These are phyloP conservation scores for Aotearoamyces nothofagi DNA, from an alignment of 2,329 filamentous ascomycete genomes.

Conservation along the genomic window DNA sequence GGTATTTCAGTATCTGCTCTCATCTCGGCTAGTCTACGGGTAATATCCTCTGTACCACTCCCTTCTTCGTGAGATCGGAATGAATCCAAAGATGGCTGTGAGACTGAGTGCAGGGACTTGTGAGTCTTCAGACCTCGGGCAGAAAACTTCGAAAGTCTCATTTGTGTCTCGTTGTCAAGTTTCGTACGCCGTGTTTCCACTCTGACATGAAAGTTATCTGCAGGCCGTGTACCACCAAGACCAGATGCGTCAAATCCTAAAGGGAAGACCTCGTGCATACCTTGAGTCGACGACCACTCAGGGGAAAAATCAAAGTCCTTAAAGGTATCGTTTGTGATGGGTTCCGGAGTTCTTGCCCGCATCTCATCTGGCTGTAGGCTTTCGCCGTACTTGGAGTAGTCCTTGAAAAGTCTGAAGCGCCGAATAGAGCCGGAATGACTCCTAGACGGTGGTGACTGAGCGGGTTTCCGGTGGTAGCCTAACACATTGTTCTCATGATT, in stretches of 20 bases:
- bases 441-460: conserved; percentile 17
- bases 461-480: conserved; percentile 6
- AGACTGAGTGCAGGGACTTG: conserved; percentile 8
- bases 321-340: conserved; percentile 7
- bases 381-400: conserved; percentile 17
- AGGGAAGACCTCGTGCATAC: conserved; percentile 7
- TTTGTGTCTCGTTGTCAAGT: neutral
- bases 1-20: conserved; percentile 2
- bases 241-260: conserved; percentile 38
- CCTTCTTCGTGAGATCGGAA: conserved; percentile 4
- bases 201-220: conserved; percentile 47
- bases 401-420: conserved; percentile 32
- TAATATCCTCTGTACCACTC: conserved; percentile 3
- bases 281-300: conserved; percentile 16
- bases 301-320: conserved; percentile 19
- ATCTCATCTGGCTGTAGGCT: conserved; percentile 6
- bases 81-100: conserved; percentile 7
- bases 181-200: conserved; percentile 23
- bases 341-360: conserved; percentile 11
- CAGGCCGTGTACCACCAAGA: conserved; percentile 40
- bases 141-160: conserved; percentile 7
- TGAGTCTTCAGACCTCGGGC: conserved; percentile 3
- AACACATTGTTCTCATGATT: conserved; percentile 8
- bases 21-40: conserved; percentile 3
- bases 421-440: conserved; percentile 36